These are phyloP conservation scores for Mucor indicus DNA, from an alignment of 371 early-diverging fungal species.

Conservation along the genomic window DNA sequence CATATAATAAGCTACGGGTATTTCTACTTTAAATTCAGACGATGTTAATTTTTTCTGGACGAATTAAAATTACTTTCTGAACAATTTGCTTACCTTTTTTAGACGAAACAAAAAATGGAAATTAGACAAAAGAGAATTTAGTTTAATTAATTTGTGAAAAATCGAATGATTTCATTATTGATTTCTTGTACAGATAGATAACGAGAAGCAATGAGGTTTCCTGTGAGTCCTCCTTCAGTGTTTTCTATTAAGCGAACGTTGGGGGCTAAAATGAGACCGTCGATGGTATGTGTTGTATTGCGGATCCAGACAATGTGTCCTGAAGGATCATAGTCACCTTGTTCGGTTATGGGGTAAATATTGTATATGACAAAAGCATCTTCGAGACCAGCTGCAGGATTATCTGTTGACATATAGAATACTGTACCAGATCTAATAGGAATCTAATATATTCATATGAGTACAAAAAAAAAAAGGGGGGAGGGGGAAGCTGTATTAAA, in stretches of 20 bases:
- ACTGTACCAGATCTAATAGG: conserved; percentile 1
- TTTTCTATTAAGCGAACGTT: conserved; percentile 4
- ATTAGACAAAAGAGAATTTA: no score
- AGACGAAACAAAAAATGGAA: no score
- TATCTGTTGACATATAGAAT: conserved; percentile 11
- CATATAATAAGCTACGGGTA: no score
- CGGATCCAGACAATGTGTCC: conserved; percentile 6
- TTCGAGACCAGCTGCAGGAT: conserved; percentile 14
- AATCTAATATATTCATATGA: conserved; percentile 1
- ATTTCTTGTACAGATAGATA: not conserved
- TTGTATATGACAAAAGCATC: conserved; percentile 3
- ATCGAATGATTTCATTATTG: no score
- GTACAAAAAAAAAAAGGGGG: not conserved
- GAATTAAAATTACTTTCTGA: no score
- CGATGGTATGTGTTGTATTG: conserved; percentile 3
- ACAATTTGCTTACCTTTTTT: no score
- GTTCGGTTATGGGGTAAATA: not conserved
- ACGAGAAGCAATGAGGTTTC: conserved; percentile 2
- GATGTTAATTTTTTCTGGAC: no score
- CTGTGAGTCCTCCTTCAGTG: conserved; percentile 3
- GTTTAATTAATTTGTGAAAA: no score
- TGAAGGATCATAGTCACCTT: conserved; percentile 3
- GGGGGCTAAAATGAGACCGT: conserved; percentile 4
- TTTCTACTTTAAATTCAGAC: no score
- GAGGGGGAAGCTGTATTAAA: not conserved